Evolutionary conservation across 345 rosid species (phyloP).

Genomic region (Aquilaria malaccensis): DNA sequence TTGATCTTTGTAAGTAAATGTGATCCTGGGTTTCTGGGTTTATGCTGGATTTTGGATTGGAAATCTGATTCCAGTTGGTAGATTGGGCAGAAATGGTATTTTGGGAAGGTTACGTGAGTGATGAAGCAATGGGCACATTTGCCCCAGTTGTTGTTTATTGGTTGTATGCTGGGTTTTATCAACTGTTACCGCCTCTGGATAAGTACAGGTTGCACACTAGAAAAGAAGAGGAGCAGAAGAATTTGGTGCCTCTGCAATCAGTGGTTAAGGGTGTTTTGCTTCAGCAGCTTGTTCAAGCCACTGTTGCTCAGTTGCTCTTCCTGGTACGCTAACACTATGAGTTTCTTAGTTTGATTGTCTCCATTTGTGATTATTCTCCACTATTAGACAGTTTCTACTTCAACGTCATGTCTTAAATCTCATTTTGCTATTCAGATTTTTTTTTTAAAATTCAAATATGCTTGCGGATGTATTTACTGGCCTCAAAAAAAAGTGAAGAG

Average conservation of each 20-base stretch:
- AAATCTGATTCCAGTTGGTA: background rate
- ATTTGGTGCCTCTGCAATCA: constrained; percentile 35
- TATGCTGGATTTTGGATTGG: too few species aligned
- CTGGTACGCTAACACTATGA: constrained; percentile 27
- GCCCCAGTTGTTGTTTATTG: constrained; percentile 67
- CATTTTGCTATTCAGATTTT: too few species aligned
- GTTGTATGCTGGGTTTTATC: constrained; percentile 65
- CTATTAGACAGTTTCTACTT: too few species aligned
- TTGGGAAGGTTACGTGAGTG: constrained; percentile 68
- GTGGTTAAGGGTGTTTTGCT: constrained; percentile 63
- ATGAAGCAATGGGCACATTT: constrained; percentile 68
- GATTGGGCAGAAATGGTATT: constrained; percentile 38
- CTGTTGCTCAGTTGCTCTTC: constrained; percentile 55
- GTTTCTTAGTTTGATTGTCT: too few species aligned
- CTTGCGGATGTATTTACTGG: too few species aligned
- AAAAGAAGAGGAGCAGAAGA: constrained; percentile 61
- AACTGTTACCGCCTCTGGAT: constrained; percentile 49
- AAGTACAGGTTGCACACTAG: constrained; percentile 50
- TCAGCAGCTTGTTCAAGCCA: constrained; percentile 65
- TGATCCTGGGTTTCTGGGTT: too few species aligned
- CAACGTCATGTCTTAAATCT: too few species aligned
- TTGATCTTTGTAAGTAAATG: too few species aligned
- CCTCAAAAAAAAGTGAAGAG: too few species aligned
- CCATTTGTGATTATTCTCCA: too few species aligned
- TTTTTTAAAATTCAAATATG: too few species aligned